Conservation (phyloP, 306 rosid species). For the Vigna nakashimae region DNA sequence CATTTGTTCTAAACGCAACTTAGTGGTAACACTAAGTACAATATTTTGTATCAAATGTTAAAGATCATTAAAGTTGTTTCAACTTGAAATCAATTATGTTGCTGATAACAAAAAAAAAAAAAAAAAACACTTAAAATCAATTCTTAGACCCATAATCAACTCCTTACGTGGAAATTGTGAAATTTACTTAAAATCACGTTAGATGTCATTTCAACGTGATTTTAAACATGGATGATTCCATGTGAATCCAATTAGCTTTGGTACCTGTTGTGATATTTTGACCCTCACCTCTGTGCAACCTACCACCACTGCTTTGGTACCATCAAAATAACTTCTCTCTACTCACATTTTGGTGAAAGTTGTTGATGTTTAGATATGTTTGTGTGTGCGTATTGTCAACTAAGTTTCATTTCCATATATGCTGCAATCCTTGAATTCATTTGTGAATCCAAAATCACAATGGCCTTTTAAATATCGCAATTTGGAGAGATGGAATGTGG, state of each 20-base stretch:
- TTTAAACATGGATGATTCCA: not conserved
- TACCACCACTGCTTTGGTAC: not conserved
- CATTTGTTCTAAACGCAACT: not conserved
- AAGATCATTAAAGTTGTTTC: not conserved
- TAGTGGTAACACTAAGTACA: not conserved
- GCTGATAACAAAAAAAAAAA: too few species aligned
- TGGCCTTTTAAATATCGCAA: not conserved
- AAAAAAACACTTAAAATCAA: too few species aligned
- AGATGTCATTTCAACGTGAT: not conserved
- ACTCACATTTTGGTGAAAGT: not conserved
- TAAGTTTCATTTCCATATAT: not conserved
- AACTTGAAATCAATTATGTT: not conserved
- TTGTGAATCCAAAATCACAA: not conserved
- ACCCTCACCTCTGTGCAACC: not conserved
- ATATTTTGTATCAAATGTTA: not conserved
- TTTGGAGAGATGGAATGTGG: not conserved
- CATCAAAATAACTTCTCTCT: not conserved
- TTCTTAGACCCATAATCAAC: not conserved
- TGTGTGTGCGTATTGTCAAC: not conserved
- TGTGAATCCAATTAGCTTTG: not conserved
- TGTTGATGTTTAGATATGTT: not conserved
- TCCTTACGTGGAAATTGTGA: not conserved
- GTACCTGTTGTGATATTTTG: not conserved
- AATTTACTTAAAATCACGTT: not conserved
- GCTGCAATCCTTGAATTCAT: not conserved